Evolutionary conservation across 306 rosid species (phyloP).

Genomic region (Vigna angularis): DNA sequence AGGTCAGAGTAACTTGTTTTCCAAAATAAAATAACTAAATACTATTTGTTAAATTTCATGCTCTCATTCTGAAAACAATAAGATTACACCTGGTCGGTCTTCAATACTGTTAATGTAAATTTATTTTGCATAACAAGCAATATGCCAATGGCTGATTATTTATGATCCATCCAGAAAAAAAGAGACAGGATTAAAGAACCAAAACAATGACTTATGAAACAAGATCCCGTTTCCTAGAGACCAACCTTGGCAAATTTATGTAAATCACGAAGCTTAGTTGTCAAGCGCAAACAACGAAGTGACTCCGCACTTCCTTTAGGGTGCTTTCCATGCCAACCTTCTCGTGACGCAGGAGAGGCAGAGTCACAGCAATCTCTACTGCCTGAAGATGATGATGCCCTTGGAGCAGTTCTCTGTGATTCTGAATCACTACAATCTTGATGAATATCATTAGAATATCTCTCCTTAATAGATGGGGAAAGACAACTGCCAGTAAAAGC

Average conservation of each 20-base stretch:
- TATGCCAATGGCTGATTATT: neutral
- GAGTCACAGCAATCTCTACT: conserved; percentile 62
- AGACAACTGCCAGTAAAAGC: conserved; percentile 46
- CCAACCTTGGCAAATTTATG: conserved; percentile 90
- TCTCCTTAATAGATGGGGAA: conserved; percentile 69
- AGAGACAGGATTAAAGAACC: neutral
- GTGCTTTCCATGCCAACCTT: conserved; percentile 75
- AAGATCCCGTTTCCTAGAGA: conserved; percentile 16
- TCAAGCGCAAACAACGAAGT: conserved; percentile 70
- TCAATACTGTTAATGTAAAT: conserved; percentile 15
- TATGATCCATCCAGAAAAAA: conserved; percentile 12
- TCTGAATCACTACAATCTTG: conserved; percentile 73
- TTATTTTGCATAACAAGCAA: conserved; percentile 28
- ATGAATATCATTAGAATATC: conserved; percentile 59
- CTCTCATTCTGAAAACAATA: conserved; percentile 20
- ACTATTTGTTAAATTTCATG: neutral
- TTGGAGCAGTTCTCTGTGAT: conserved; percentile 66
- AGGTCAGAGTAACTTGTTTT: conserved; percentile 24
- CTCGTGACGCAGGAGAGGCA: conserved; percentile 75
- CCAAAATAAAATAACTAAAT: conserved; percentile 17
- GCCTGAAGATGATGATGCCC: conserved; percentile 63
- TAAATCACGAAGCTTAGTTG: conserved; percentile 92
- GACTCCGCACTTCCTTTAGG: conserved; percentile 72
- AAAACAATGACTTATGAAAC: conserved; percentile 8
- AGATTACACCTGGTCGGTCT: neutral